These are phyloP conservation scores for Barnettozyma salicaria DNA, from an alignment of 805 yeast genomes.

Conservation along the genomic window DNA sequence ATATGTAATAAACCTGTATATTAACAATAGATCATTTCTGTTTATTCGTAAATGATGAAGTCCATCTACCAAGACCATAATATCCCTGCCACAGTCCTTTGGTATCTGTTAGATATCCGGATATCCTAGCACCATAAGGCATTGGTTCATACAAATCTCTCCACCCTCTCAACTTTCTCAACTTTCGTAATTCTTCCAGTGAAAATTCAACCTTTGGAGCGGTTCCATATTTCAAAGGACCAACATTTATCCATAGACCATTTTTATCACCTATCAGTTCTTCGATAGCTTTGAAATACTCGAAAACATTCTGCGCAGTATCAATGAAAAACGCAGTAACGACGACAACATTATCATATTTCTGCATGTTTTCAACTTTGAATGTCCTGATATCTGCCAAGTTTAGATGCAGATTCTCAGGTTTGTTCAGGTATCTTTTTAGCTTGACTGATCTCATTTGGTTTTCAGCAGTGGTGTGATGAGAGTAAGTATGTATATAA, in stretches of 20 bases:
- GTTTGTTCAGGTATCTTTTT: constrained; percentile 30
- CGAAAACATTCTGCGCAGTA: constrained; percentile 82
- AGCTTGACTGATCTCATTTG: constrained; percentile 45
- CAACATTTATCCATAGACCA: constrained; percentile 82
- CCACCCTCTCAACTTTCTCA: constrained; percentile 65
- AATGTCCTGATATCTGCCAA: constrained; percentile 64
- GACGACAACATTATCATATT: constrained; percentile 45
- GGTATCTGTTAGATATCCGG: constrained; percentile 63
- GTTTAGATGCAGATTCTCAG: constrained; percentile 41
- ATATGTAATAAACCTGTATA: not conserved
- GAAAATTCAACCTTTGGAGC: constrained; percentile 73
- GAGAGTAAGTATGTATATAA: constrained; percentile 60
- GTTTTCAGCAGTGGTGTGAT: constrained; percentile 42
- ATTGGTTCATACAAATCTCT: constrained; percentile 33
- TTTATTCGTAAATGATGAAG: constrained; percentile 6
- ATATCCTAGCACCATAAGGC: constrained; percentile 30
- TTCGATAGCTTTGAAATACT: constrained; percentile 63
- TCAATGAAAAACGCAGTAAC: constrained; percentile 78
- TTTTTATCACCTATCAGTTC: constrained; percentile 36
- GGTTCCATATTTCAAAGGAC: constrained; percentile 90
- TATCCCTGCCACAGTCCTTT: constrained; percentile 72
- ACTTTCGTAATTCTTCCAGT: constrained; percentile 55
- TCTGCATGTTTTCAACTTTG: constrained; percentile 25
- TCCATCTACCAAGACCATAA: constrained; percentile 45
- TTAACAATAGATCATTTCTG: not conserved